Evolutionary conservation across 1,139 yeast species (phyloP), one percentile per base, ranked within the genome.

Genomic region (Pichia sp.): DNA sequence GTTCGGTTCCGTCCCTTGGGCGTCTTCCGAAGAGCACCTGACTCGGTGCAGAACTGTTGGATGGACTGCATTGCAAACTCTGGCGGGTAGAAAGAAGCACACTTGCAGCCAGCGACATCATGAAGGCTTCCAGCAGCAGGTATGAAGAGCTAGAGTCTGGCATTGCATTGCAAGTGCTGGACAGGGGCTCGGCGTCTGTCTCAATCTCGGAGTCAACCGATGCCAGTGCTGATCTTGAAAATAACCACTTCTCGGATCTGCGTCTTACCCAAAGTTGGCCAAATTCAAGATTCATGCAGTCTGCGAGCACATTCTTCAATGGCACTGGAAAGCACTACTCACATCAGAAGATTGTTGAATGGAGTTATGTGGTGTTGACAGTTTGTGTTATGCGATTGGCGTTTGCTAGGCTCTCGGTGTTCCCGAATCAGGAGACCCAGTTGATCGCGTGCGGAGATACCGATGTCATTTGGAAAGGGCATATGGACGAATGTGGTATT

Each of bases 401-500:
- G n/a, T 28, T 17, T 28, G 32, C 21, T 14, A 18, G 12, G n/a
- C n/a, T n/a, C 11, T 17, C 18, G 4, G 21, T 28, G 5, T 28
- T 28, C n/a, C 32, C 32, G 11, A 5, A 28, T 28, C 34, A 46
- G 4, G 43, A 38, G 7, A 40, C 45, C 3, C 42, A 49, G 4
- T 49, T 67, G 5, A 43, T 63, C 18, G 63, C 74, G 1, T 79
- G 85, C 50, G 55, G 64, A 5, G 55, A 48, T 5, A 68, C 67
- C 26, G 55, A 59, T 10, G 60, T 62, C 30, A 63, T 81, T 39
- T 86, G 95, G 95, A 62, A 56, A 35, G 96, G 95, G 0, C 77
- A 75, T 46, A 83, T 84, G 54, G 79, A 74, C 4, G 71, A 66
- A 1, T 89, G 97, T 66, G 96, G 96, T 0, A 52, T 82, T 8